phyloP scores from a whole-genome alignment of 1,284 basidiomycete species.

The Austroboletus sp. region DNA sequence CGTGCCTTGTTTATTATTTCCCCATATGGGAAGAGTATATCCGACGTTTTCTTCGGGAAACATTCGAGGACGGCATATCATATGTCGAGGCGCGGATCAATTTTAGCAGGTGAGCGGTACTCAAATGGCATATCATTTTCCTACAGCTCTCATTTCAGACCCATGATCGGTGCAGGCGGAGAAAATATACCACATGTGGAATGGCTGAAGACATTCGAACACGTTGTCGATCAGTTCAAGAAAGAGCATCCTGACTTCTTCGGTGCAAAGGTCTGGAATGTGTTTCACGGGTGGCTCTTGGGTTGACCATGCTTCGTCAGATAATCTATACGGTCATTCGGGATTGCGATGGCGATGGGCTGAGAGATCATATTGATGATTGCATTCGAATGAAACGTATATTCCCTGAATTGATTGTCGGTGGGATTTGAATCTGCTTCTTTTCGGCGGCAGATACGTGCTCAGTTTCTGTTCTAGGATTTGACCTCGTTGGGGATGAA shows the following conservation, averaged over 20 bases:
- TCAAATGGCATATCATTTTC: background rate
- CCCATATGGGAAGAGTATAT: constrained; percentile 25
- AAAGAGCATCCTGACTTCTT: constrained; percentile 54
- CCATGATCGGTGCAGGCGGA: constrained; percentile 54
- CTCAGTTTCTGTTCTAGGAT: constrained; percentile 40
- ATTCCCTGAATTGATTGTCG: constrained; percentile 68
- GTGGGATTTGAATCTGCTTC: constrained; percentile 30
- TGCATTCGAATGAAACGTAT: constrained; percentile 66
- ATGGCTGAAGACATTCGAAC: constrained; percentile 53
- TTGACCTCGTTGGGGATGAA: constrained; percentile 76
- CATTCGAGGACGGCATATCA: constrained; percentile 65
- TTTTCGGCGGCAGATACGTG: background rate
- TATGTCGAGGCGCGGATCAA: constrained; percentile 69
- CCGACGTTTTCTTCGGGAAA: constrained; percentile 54
- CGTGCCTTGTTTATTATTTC: constrained; percentile 21
- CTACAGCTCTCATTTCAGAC: constrained; percentile 24
- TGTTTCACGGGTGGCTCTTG: constrained; percentile 4
- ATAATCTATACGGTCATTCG: constrained; percentile 69
- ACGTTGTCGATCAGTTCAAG: constrained; percentile 52
- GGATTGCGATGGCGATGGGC: constrained; percentile 48
- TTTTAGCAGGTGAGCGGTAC: constrained; percentile 49
- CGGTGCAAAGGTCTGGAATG: constrained; percentile 48
- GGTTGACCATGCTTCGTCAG: constrained; percentile 29
- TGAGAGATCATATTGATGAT: constrained; percentile 65
- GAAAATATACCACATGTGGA: constrained; percentile 54